phyloP scores from a whole-genome alignment of 2,329 filamentous ascomycete genomes.

The Botrytis deweyae region DNA sequence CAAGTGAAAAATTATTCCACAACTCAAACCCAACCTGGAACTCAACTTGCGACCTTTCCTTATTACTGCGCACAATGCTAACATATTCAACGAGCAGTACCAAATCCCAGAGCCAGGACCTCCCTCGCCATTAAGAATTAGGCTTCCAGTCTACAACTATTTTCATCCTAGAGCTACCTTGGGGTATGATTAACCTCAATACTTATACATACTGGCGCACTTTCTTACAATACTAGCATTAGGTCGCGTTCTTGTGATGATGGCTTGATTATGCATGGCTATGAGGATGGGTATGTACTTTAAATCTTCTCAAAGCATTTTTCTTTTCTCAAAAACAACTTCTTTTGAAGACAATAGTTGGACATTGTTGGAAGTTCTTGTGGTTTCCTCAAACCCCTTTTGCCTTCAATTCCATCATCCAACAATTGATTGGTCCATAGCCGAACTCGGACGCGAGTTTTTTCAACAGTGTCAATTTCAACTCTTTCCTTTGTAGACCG shows the following conservation, averaged over 20 bases:
- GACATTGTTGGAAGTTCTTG: neutral
- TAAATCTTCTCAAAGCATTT: neutral
- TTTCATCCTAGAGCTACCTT: neutral
- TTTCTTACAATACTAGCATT: neutral
- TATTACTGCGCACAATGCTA: neutral
- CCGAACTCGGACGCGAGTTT: neutral
- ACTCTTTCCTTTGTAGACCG: neutral
- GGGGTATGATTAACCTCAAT: neutral
- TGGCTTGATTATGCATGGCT: neutral
- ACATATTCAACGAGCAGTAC: neutral
- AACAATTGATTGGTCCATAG: slow-evolving; percentile 5
- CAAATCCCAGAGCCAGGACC: neutral
- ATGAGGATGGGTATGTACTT: neutral
- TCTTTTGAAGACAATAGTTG: neutral
- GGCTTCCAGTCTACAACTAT: neutral
- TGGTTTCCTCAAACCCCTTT: slow-evolving; percentile 1
- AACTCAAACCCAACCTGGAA: neutral
- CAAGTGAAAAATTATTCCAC: neutral
- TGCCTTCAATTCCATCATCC: neutral
- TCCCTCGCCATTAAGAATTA: neutral
- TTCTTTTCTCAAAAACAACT: neutral
- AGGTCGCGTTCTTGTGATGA: neutral
- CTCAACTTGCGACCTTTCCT: neutral
- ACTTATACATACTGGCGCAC: neutral
- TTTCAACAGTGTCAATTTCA: neutral